A percentile compares a stretch with the other conserved stretches of the same genome.
Evolutionary conservation across 108 stramenopile genomes (phyloP).

Genomic region (Mediolabrus comicus): DNA sequence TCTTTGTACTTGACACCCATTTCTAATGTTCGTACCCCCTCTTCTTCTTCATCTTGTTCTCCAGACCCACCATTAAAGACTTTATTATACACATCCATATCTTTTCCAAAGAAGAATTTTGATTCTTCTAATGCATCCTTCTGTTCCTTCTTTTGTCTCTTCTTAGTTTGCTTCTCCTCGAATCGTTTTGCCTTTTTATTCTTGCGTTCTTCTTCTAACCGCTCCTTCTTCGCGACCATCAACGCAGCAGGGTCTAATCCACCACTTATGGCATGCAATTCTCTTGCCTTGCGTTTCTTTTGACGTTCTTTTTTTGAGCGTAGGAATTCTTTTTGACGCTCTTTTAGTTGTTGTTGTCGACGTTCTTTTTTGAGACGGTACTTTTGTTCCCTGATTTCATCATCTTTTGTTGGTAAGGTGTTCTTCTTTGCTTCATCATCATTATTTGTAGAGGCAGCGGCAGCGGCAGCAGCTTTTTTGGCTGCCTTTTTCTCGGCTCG

Average conservation of each 20-base stretch:
- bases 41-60: not conserved
- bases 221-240: not conserved
- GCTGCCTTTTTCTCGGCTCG: constrained; percentile 10
- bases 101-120: not conserved
- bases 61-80: not conserved
- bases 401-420: not conserved
- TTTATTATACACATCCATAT: constrained; percentile 8
- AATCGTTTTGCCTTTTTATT: constrained; percentile 7
- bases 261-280: not conserved
- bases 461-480: not conserved
- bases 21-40: constrained; percentile 12
- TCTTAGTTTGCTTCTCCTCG: not conserved
- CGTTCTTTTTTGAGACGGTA: constrained; percentile 6
- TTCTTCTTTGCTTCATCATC: not conserved
- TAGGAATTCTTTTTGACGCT: not conserved
- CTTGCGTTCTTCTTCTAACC: not conserved
- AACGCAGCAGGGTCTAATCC: not conserved
- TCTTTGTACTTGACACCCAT: constrained; percentile 52
- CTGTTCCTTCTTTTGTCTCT: not conserved
- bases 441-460: not conserved
- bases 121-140: constrained; percentile 10
- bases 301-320: constrained; percentile 17
- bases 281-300: constrained; percentile 28
- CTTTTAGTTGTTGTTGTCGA: not conserved
- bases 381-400: constrained; percentile 7